A percentile compares a stretch with the other conserved stretches of the same genome.
Evolutionary conservation across 495 filamentous ascomycete species (phyloP).

Genomic region (Daldinia loculata): DNA sequence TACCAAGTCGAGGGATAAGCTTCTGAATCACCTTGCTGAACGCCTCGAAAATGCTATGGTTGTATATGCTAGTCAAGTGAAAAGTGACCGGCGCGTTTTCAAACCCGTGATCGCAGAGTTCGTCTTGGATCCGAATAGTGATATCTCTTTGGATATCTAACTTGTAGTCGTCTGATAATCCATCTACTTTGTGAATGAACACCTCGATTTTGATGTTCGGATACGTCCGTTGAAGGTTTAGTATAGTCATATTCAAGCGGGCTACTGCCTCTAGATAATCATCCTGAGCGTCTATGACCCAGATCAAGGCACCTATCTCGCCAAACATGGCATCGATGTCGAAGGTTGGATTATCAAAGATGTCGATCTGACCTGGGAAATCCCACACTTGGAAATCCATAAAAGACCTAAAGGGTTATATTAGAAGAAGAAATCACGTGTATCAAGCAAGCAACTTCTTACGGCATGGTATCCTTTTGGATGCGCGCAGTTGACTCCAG

Average conservation of each 20-base stretch:
- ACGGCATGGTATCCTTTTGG: conserved; percentile 93
- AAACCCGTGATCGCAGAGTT: conserved; percentile 88
- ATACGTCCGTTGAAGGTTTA: conserved; percentile 85
- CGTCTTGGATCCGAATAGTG: conserved; percentile 94
- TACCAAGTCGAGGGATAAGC: conserved; percentile 89
- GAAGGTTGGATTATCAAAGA: conserved; percentile 78
- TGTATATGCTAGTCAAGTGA: conserved; percentile 95
- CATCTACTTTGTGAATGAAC: conserved; percentile 98
- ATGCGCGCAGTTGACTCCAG: conserved; percentile 92
- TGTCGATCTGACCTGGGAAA: conserved; percentile 92
- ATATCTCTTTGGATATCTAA: conserved; percentile 94
- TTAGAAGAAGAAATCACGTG: background rate
- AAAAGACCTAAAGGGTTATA: conserved; percentile 72
- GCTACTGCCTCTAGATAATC: conserved; percentile 91
- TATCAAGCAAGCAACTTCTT: conserved; percentile 22
- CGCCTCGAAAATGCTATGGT: conserved; percentile 97
- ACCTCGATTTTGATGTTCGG: conserved; percentile 95
- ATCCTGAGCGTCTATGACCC: conserved; percentile 98
- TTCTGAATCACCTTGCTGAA: conserved; percentile 98
- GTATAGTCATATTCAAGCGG: conserved; percentile 84
- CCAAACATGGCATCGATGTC: conserved; percentile 94
- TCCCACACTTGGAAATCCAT: conserved; percentile 99
- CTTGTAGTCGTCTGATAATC: conserved; percentile 92
- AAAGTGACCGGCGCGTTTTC: conserved; percentile 92
- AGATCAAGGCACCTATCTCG: conserved; percentile 91